Conservation (phyloP, 108 stramenopile species). For the Schizochytrium sp. region DNA sequence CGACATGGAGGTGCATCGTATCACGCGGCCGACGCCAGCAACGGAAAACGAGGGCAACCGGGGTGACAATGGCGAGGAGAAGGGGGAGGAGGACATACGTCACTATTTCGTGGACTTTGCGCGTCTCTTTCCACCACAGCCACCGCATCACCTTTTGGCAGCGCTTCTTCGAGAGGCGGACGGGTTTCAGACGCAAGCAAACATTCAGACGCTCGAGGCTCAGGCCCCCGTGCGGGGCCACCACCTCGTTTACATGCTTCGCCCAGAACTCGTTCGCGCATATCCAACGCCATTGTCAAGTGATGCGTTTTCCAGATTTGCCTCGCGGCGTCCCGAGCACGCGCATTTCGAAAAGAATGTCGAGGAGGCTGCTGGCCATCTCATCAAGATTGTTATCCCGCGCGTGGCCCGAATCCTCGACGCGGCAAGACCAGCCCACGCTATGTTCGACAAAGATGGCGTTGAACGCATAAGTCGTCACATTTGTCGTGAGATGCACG, state of each 20-base stretch:
- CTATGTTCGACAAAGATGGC: no score
- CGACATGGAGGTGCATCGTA: slow-evolving; percentile 7
- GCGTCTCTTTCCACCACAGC: not conserved
- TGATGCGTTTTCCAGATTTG: not conserved
- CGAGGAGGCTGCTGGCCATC: not conserved
- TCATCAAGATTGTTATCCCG: not conserved
- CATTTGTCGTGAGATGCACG: not conserved
- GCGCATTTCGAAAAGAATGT: not conserved
- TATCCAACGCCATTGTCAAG: not conserved
- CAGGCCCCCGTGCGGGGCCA: not conserved
- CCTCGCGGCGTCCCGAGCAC: not conserved
- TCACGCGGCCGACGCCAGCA: not conserved
- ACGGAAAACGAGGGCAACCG: no score
- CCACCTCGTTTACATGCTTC: slow-evolving; percentile 6
- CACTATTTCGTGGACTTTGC: not conserved
- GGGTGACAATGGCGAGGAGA: no score
- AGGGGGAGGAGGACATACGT: not conserved
- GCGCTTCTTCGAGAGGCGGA: not conserved
- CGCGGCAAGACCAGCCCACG: not conserved
- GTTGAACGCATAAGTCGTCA: not conserved
- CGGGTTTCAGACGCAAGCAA: not conserved
- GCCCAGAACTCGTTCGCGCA: not conserved
- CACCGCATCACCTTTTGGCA: not conserved
- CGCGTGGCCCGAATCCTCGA: not conserved
- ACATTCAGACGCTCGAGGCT: not conserved